Percentiles rank a stretch among this genome's conserved stretches.
phyloP scores from a whole-genome alignment of 306 rosid species.

The Medicago arabica region DNA sequence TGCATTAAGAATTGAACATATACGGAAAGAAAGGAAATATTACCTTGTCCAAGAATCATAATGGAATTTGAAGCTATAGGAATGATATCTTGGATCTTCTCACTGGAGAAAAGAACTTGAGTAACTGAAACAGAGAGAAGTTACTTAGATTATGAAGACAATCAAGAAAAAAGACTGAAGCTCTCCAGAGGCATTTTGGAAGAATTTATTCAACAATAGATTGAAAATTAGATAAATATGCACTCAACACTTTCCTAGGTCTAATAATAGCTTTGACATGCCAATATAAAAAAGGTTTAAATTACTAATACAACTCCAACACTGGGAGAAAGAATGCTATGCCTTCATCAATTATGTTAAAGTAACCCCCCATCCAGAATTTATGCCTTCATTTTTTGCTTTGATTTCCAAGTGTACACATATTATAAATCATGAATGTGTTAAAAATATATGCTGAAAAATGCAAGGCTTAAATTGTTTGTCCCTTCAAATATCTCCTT shows the following conservation, averaged over 20 bases:
- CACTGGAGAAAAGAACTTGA: slow-evolving; percentile 70
- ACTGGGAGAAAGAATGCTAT: too few relatives aligned
- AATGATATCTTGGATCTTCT: slow-evolving; percentile 79
- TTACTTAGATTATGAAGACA: slow-evolving; percentile 18
- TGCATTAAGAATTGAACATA: slow-evolving; percentile 26
- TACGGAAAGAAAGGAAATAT: slow-evolving; percentile 18
- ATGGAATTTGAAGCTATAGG: slow-evolving; percentile 70
- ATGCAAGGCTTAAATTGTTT: background rate
- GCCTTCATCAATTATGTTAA: too few relatives aligned
- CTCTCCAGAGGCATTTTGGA: slow-evolving; percentile 1
- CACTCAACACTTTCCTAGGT: background rate
- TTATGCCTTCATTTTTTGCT: too few relatives aligned
- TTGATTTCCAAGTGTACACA: too few relatives aligned
- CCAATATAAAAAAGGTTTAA: background rate
- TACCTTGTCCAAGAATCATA: slow-evolving; percentile 96
- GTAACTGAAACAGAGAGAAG: slow-evolving; percentile 55
- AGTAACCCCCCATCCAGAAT: too few relatives aligned
- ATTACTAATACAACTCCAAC: background rate
- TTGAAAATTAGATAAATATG: background rate
- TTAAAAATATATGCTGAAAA: background rate
- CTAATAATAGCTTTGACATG: background rate
- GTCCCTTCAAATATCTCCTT: background rate
- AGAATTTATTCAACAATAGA: background rate
- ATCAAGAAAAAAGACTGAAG: slow-evolving; percentile 12
- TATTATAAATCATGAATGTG: background rate